These are phyloP conservation scores for Mycena maculata DNA, from an alignment of 768 basidiomycete genomes.

Conservation along the genomic window DNA sequence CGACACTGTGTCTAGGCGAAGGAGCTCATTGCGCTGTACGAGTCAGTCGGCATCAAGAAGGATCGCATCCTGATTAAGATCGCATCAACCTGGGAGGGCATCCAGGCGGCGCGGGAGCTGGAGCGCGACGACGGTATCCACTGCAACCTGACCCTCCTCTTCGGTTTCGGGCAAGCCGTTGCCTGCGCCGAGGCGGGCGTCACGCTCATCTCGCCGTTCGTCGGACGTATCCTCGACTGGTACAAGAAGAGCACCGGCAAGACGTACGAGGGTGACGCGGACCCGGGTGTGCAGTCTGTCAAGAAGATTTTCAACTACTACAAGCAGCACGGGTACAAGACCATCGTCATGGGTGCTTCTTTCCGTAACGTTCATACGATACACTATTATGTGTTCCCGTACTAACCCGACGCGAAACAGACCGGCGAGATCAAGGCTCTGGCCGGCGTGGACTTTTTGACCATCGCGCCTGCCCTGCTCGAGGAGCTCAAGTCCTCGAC, in stretches of 20 bases:
- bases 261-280: constrained; percentile 89
- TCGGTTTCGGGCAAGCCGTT: constrained; percentile 98
- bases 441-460: constrained; percentile 97
- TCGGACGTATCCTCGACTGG: constrained; percentile 99
- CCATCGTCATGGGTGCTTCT: constrained; percentile 99
- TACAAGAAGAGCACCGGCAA: constrained; percentile 94
- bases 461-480: constrained; percentile 90
- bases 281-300: constrained; percentile 96
- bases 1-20: constrained; percentile 62
- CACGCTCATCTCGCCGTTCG: constrained; percentile 99
- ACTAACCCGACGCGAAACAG: constrained; percentile 51
- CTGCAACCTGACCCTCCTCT: constrained; percentile 98
- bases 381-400: constrained; percentile 15
- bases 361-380: constrained; percentile 89
- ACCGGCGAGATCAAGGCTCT: constrained; percentile 92
- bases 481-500: constrained; percentile 91
- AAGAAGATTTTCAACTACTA: constrained; percentile 99
- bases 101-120: constrained; percentile 97
- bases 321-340: constrained; percentile 98
- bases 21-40: constrained; percentile 93
- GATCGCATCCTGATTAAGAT: constrained; percentile 99
- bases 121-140: constrained; percentile 94
- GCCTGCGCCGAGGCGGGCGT: constrained; percentile 99
- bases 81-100: constrained; percentile 99
- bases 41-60: constrained; percentile 91